Conservation (phyloP, 164 flowering plant genomes). For the Vitis labrusca region DNA sequence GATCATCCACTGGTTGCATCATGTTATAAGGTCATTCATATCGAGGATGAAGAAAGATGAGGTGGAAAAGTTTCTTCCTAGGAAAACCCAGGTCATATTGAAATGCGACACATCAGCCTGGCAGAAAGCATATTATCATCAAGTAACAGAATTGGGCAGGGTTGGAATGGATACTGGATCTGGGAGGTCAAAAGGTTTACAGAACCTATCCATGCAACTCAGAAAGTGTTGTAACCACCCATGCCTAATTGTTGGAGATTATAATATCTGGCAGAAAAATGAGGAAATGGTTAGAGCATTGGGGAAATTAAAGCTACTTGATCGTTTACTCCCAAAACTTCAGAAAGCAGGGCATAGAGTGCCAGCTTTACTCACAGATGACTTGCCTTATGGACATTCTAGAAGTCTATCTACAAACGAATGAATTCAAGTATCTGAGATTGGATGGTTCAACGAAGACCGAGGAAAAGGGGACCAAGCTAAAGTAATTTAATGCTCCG, state of each 20-base stretch:
- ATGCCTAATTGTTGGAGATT: constrained; percentile 74
- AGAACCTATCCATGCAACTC: constrained; percentile 93
- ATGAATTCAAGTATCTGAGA: constrained; percentile 67
- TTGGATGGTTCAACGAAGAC: constrained; percentile 95
- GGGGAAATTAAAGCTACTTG: too few species aligned
- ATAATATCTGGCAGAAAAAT: constrained; percentile 61
- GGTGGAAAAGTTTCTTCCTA: constrained; percentile 96
- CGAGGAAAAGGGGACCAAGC: constrained; percentile 78
- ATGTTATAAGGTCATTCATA: constrained; percentile 96
- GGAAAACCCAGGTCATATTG: constrained; percentile 85
- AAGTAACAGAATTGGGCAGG: constrained; percentile 83
- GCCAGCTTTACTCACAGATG: too few species aligned
- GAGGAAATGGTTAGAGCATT: too few species aligned
- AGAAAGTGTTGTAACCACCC: constrained; percentile 99
- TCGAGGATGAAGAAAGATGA: constrained; percentile 95
- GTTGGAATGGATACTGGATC: constrained; percentile 82
- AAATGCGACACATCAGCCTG: constrained; percentile 98
- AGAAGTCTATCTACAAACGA: too few species aligned
- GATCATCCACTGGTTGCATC: constrained; percentile 92
- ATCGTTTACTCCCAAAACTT: too few species aligned
- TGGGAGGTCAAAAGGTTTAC: constrained; percentile 84
- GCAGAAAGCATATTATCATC: constrained; percentile 96
- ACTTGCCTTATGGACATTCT: too few species aligned
- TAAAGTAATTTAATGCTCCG: constrained; percentile 84
- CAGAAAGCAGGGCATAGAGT: too few species aligned